phyloP scores from a whole-genome alignment of 352 stramenopile species.

The Phytophthora cactorum region DNA sequence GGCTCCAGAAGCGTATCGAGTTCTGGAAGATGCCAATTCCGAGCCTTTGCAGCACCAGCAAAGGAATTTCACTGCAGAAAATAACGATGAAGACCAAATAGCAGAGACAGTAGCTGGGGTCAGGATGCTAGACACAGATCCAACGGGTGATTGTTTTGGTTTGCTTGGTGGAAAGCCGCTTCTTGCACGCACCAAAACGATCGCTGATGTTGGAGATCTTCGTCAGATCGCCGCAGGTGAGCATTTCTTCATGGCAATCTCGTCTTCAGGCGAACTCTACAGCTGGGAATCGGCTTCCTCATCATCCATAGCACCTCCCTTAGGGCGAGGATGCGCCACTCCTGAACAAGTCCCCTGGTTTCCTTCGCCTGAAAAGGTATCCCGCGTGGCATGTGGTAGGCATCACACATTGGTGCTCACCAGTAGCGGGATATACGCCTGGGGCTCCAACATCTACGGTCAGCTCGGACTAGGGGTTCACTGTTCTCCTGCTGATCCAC shows the following conservation, averaged over 20 bases:
- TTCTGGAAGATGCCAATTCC: slow-evolving; percentile 10
- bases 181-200: slow-evolving; percentile 50
- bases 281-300: slow-evolving; percentile 31
- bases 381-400: slow-evolving; percentile 50
- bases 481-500: slow-evolving; percentile 27
- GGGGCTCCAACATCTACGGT: slow-evolving; percentile 71
- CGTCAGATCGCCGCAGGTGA: slow-evolving; percentile 46
- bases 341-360: slow-evolving; percentile 32
- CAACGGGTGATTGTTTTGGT: slow-evolving; percentile 59
- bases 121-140: slow-evolving; percentile 32
- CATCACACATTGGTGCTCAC: slow-evolving; percentile 48
- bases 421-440: slow-evolving; percentile 49
- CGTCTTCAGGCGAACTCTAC: slow-evolving; percentile 42
- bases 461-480: slow-evolving; percentile 58
- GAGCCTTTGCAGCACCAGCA: neutral
- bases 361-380: slow-evolving; percentile 30
- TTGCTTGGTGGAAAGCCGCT: slow-evolving; percentile 50
- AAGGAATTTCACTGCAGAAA: neutral
- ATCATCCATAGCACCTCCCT: slow-evolving; percentile 8
- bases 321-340: slow-evolving; percentile 21
- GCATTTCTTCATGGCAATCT: slow-evolving; percentile 44
- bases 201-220: slow-evolving; percentile 46
- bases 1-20: slow-evolving; percentile 22
- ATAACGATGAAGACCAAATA: neutral
- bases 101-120: neutral